Evolutionary conservation across 116 monocot genomes (phyloP).

Genomic region (Cymodocea nodosa): DNA sequence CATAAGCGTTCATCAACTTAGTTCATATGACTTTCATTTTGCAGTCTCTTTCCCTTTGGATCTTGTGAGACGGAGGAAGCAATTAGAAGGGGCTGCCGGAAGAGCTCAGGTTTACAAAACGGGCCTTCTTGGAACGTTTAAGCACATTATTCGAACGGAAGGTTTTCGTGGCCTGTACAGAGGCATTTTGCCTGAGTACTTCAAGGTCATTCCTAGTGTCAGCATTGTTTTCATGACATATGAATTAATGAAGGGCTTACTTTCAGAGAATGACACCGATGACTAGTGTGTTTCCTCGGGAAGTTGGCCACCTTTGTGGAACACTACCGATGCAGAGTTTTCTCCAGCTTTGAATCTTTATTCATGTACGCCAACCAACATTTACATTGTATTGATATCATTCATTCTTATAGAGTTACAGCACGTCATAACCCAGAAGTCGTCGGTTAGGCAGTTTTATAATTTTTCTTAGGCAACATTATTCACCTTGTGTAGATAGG

Average conservation of each 20-base stretch:
- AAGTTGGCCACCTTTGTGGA: neutral
- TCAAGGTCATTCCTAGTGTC: slow-evolving; percentile 69
- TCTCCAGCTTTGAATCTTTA: too few species aligned
- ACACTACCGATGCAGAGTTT: neutral
- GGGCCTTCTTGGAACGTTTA: slow-evolving; percentile 57
- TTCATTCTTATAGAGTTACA: too few species aligned
- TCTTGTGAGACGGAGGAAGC: slow-evolving; percentile 73
- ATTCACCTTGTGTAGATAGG: too few species aligned
- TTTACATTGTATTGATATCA: too few species aligned
- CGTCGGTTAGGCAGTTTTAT: too few species aligned
- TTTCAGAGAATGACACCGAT: slow-evolving; percentile 10
- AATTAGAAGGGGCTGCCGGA: slow-evolving; percentile 75
- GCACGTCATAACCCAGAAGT: too few species aligned
- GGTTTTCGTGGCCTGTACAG: slow-evolving; percentile 63
- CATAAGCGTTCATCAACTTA: too few species aligned
- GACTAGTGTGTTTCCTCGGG: neutral
- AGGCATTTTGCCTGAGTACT: slow-evolving; percentile 81
- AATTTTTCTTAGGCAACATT: too few species aligned
- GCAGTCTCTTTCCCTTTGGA: slow-evolving; percentile 81
- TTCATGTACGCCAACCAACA: too few species aligned
- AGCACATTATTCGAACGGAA: slow-evolving; percentile 44
- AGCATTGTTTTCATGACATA: slow-evolving; percentile 83
- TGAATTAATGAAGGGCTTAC: slow-evolving; percentile 40
- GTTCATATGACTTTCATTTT: neutral
- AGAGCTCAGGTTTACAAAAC: slow-evolving; percentile 58